A percentile compares a stretch with the other conserved stretches of the same genome.
These are phyloP conservation scores for Millerago galiae DNA, from an alignment of 805 yeast genomes.

Conservation along the genomic window DNA sequence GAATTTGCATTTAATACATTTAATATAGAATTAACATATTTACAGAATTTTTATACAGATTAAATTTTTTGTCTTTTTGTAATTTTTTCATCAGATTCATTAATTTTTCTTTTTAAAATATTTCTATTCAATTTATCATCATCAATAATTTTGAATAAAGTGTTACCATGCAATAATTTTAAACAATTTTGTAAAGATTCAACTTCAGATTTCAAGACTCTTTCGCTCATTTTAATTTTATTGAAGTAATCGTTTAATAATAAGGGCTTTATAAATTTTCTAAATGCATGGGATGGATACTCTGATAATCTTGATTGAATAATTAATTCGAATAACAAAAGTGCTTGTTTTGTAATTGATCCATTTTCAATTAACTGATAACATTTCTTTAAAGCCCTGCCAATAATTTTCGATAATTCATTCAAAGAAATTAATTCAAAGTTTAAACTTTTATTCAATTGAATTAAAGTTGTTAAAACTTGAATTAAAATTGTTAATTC, in stretches of 20 bases:
- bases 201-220: slow-evolving; percentile 53
- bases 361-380: slow-evolving; percentile 48
- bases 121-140: slow-evolving; percentile 57
- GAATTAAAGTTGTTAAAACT: slow-evolving; percentile 33
- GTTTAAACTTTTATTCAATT: slow-evolving; percentile 20
- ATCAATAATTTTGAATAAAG: slow-evolving; percentile 36
- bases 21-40: background rate
- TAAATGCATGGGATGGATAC: slow-evolving; percentile 39
- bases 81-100: slow-evolving; percentile 20
- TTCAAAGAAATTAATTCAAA: slow-evolving; percentile 16
- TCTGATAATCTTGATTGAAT: slow-evolving; percentile 29
- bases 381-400: slow-evolving; percentile 51
- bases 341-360: slow-evolving; percentile 36
- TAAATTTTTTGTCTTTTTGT: slow-evolving; percentile 22
- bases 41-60: background rate
- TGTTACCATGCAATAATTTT: slow-evolving; percentile 18
- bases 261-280: slow-evolving; percentile 19
- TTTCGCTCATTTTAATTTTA: slow-evolving; percentile 40
- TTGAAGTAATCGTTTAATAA: slow-evolving; percentile 10
- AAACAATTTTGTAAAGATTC: slow-evolving; percentile 39
- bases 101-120: slow-evolving; percentile 45
- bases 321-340: slow-evolving; percentile 23
- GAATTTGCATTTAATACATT: background rate
- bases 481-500: slow-evolving; percentile 53
- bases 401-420: slow-evolving; percentile 27